Evolutionary conservation across 805 yeast genomes (phyloP).

Genomic region (Yarrowia hollandica): DNA sequence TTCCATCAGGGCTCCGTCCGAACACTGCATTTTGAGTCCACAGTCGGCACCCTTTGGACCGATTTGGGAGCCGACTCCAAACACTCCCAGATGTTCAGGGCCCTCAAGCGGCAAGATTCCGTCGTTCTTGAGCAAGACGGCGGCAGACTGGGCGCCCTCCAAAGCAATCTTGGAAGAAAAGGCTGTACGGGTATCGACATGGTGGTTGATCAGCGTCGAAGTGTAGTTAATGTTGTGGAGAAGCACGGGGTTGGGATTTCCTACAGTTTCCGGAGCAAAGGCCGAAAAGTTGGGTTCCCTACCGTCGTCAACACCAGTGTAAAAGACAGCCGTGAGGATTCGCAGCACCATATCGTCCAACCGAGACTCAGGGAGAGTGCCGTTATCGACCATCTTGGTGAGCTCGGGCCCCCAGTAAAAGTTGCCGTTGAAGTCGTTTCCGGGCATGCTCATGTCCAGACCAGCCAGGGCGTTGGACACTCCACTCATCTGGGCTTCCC

Average conservation of each 20-base stretch:
- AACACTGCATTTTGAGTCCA: conserved; percentile 51
- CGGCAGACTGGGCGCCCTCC: not conserved
- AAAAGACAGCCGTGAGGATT: not conserved
- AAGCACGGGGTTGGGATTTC: not conserved
- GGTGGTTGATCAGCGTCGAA: not conserved
- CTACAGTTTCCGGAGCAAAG: not conserved
- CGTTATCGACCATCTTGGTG: conserved; percentile 2
- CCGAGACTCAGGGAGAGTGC: not conserved
- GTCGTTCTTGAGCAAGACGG: conserved; percentile 50
- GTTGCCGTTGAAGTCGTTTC: not conserved
- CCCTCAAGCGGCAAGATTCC: conserved; percentile 54
- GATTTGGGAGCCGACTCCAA: conserved; percentile 48
- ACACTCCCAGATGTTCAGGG: conserved; percentile 40
- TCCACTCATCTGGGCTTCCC: not conserved
- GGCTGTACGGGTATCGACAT: not conserved
- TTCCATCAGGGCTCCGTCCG: conserved; percentile 54
- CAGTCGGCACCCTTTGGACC: conserved; percentile 55
- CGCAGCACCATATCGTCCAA: conserved; percentile 6
- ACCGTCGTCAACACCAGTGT: not conserved
- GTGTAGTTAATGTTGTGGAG: not conserved
- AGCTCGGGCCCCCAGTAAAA: not conserved
- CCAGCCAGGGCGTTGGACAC: conserved; percentile 7
- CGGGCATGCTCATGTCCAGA: not conserved
- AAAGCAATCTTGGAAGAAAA: not conserved
- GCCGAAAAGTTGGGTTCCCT: not conserved